Conservation (phyloP, 805 yeast species). For the Kodamaea restingae region DNA sequence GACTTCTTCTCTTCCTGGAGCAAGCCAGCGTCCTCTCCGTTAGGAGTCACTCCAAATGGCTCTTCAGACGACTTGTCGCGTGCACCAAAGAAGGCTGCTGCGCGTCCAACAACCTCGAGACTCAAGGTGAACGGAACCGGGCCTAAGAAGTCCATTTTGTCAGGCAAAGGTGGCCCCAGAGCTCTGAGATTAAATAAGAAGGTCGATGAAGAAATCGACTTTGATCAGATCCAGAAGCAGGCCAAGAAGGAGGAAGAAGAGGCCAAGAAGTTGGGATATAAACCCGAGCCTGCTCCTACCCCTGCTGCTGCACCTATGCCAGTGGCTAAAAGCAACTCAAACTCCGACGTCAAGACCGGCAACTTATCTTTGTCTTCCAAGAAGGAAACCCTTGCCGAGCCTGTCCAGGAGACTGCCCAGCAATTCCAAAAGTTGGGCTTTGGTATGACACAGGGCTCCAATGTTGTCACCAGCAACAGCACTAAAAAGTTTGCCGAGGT, state of each 20-base stretch:
- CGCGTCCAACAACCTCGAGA: conserved; percentile 23
- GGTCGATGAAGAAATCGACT: conserved; percentile 48
- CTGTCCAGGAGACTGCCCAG: conserved; percentile 52
- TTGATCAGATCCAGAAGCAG: conserved; percentile 63
- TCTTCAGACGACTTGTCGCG: conserved; percentile 31
- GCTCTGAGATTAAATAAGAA: conserved; percentile 53
- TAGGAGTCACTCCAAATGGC: conserved; percentile 42
- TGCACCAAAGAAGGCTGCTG: conserved; percentile 6
- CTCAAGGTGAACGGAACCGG: conserved; percentile 21
- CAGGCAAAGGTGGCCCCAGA: conserved; percentile 50
- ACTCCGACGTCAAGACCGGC: neutral
- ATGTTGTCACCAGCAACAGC: conserved; percentile 41
- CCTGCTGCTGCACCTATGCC: conserved; percentile 3
- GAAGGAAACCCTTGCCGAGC: conserved; percentile 7
- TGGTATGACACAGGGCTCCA: conserved; percentile 75
- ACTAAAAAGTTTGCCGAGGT: conserved; percentile 47
- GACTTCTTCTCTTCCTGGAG: conserved; percentile 93
- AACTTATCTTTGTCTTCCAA: conserved; percentile 5
- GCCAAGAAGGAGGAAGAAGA: conserved; percentile 83
- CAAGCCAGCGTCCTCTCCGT: conserved; percentile 47
- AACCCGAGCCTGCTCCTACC: conserved; percentile 24
- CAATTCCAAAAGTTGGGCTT: conserved; percentile 81
- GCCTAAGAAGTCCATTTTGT: conserved; percentile 32
- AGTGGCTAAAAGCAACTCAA: conserved; percentile 2
- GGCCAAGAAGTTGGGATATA: conserved; percentile 50